Evolutionary conservation across 768 basidiomycete genomes (phyloP).

Genomic region (Mycena pura): DNA sequence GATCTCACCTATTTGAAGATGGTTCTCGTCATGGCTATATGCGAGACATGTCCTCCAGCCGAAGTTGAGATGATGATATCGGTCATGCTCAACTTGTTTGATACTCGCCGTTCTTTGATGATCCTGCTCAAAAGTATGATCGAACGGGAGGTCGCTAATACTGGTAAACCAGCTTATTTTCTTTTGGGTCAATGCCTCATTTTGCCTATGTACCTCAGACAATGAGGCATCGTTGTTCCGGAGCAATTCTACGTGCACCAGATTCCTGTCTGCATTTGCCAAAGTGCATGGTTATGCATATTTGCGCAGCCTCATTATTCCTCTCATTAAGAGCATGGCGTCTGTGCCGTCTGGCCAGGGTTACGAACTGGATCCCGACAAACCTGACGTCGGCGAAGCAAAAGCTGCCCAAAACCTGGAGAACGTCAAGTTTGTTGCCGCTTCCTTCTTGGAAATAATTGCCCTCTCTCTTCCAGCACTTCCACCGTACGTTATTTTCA

Average conservation of each 20-base stretch:
- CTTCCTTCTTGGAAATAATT: constrained; percentile 78
- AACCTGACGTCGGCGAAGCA: constrained; percentile 52
- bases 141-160: constrained; percentile 80
- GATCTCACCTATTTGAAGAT: constrained; percentile 53
- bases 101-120: constrained; percentile 76
- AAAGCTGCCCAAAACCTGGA: constrained; percentile 71
- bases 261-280: constrained; percentile 86
- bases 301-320: constrained; percentile 78
- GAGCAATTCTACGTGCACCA: constrained; percentile 86
- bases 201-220: constrained; percentile 50
- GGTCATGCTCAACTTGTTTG: constrained; percentile 86
- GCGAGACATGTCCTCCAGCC: constrained; percentile 79
- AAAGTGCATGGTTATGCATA: constrained; percentile 93
- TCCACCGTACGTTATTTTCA: constrained; percentile 65
- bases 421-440: constrained; percentile 75
- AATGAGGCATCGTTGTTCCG: constrained; percentile 86
- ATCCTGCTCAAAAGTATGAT: constrained; percentile 83
- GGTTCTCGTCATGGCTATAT: constrained; percentile 82
- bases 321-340: constrained; percentile 78
- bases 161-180: constrained; percentile 53
- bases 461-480: constrained; percentile 70
- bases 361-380: constrained; percentile 80
- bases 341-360: constrained; percentile 74
- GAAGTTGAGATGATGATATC: constrained; percentile 88
- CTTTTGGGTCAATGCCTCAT: not conserved